Conservation (phyloP, 176 grass and related monocot species). For the bread wheat (Triticum aestivum) region DNA sequence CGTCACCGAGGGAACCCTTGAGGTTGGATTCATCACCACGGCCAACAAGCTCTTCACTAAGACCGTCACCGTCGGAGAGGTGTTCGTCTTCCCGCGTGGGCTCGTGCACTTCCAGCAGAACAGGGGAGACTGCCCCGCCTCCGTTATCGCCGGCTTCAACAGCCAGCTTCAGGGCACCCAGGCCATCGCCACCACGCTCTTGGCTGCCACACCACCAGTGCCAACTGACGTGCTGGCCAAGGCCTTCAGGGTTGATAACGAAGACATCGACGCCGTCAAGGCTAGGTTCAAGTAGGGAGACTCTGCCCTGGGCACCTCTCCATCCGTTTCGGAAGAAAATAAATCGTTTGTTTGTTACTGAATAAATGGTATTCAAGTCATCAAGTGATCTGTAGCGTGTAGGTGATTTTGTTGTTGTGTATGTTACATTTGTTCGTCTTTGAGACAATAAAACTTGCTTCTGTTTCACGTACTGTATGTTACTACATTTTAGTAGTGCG, state of each 20-base stretch:
- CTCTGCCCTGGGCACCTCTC: neutral
- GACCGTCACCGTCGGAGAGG: conserved; percentile 47
- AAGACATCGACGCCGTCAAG: neutral
- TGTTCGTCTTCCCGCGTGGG: conserved; percentile 70
- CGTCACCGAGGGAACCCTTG: conserved; percentile 57
- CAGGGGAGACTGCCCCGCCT: conserved; percentile 21
- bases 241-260: conserved; percentile 49
- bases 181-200: conserved; percentile 58
- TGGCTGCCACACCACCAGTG: conserved; percentile 42
- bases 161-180: conserved; percentile 82
- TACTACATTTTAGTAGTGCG: neutral
- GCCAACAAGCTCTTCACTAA: conserved; percentile 60
- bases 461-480: neutral
- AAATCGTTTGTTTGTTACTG: neutral
- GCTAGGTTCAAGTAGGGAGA: neutral
- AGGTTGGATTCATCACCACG: conserved; percentile 83
- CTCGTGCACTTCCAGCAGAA: conserved; percentile 92
- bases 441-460: neutral
- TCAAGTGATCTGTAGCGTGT: neutral
- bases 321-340: neutral
- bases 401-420: neutral
- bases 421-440: neutral
- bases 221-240: conserved; percentile 59
- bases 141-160: conserved; percentile 69
- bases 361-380: neutral